These are phyloP conservation scores for Thymus quinquecostatus DNA, from an alignment of 257 asterid species.

Conservation along the genomic window DNA sequence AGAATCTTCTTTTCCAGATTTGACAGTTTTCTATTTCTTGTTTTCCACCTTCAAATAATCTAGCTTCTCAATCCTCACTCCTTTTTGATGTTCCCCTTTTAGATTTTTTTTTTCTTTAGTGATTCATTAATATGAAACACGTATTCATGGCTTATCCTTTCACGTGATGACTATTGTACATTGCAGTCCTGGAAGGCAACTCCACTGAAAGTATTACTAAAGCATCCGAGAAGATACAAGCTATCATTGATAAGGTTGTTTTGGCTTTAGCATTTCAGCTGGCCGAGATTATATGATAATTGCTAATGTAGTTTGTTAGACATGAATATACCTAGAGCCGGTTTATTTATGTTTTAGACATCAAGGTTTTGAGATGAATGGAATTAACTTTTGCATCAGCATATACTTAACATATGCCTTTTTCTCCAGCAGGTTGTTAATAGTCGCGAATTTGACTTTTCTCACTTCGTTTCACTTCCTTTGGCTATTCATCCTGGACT, in stretches of 20 bases:
- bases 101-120: constrained; percentile 11
- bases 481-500: constrained; percentile 82
- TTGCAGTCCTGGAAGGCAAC: constrained; percentile 80
- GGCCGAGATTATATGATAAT: neutral
- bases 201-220: constrained; percentile 70
- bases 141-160: constrained; percentile 16
- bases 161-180: constrained; percentile 25
- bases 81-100: neutral
- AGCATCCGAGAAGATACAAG: constrained; percentile 69
- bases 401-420: constrained; percentile 22
- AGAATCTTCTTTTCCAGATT: neutral
- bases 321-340: constrained; percentile 3
- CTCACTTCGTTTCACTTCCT: constrained; percentile 98
- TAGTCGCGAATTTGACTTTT: constrained; percentile 76
- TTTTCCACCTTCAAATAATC: constrained; percentile 10
- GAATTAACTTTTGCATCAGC: neutral
- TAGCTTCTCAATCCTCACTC: neutral
- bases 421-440: constrained; percentile 65
- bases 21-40: neutral
- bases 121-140: constrained; percentile 12
- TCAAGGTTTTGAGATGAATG: constrained; percentile 12
- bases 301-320: constrained; percentile 2
- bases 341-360: neutral
- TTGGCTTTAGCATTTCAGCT: constrained; percentile 6
- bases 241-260: constrained; percentile 68